Percentiles rank a stretch among this genome's conserved stretches.
These are phyloP conservation scores for Cicer pinnatifidum DNA, from an alignment of 306 rosid species.

Conservation along the genomic window DNA sequence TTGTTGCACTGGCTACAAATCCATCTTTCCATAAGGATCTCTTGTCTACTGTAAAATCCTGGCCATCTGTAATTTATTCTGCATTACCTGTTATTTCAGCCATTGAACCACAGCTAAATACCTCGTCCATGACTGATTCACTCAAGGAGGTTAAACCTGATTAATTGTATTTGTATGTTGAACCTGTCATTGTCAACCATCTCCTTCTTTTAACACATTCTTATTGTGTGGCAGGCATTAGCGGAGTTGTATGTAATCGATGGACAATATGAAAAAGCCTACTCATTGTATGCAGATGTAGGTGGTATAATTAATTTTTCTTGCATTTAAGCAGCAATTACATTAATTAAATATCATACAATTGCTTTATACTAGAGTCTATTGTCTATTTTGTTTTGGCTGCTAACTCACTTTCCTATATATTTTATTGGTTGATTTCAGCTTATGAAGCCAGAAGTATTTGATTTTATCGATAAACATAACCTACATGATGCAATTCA, in stretches of 20 bases:
- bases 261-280: conserved; percentile 87
- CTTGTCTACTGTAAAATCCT: conserved; percentile 72
- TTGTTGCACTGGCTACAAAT: conserved; percentile 91
- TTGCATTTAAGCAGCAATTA: conserved; percentile 31
- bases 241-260: conserved; percentile 86
- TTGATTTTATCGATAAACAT: conserved; percentile 88
- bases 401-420: conserved; percentile 30
- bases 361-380: conserved; percentile 30
- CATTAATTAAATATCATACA: conserved; percentile 13
- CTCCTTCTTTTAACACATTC: conserved; percentile 27
- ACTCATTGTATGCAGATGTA: conserved; percentile 93
- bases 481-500: conserved; percentile 75
- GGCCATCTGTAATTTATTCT: conserved; percentile 86
- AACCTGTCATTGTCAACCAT: conserved; percentile 21
- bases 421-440: conserved; percentile 53
- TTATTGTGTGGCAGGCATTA: conserved; percentile 67
- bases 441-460: conserved; percentile 87
- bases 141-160: conserved; percentile 79
- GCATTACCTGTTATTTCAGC: conserved; percentile 86
- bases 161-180: conserved; percentile 34
- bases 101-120: conserved; percentile 89
- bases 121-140: conserved; percentile 80
- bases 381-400: conserved; percentile 34
- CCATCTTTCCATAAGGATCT: conserved; percentile 84
- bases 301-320: conserved; percentile 52